These are phyloP conservation scores for Emericellopsis cladophorae DNA, from an alignment of 2,329 filamentous ascomycete genomes.

Conservation along the genomic window DNA sequence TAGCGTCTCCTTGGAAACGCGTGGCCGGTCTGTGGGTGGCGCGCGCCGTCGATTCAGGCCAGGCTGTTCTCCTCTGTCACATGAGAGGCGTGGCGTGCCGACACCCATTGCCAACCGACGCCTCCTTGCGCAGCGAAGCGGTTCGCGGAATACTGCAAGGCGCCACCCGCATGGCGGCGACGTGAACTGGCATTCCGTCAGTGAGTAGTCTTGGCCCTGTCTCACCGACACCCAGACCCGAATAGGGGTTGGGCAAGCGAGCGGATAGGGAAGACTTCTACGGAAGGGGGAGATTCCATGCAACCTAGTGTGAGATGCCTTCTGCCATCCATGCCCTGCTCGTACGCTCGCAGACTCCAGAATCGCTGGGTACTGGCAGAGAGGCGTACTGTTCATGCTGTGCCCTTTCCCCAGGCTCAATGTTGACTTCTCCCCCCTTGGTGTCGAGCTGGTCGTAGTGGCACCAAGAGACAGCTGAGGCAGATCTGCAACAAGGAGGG, in stretches of 20 bases:
- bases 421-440: conserved; percentile 1
- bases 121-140: too few species aligned
- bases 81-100: too few species aligned
- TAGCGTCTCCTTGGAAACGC: too few species aligned
- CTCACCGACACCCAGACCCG: background rate
- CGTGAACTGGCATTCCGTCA: too few species aligned
- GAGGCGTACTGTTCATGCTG: background rate
- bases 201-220: too few species aligned
- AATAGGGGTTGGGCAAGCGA: conserved; percentile 17
- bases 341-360: background rate
- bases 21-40: too few species aligned
- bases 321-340: conserved; percentile 2
- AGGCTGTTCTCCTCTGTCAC: too few species aligned
- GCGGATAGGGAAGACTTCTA: conserved; percentile 6
- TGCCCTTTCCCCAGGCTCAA: background rate
- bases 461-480: background rate
- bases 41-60: too few species aligned
- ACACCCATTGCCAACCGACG: too few species aligned
- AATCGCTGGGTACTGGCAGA: background rate
- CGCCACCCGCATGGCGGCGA: too few species aligned
- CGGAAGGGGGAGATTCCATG: conserved; percentile 1
- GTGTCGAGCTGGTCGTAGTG: conserved; percentile 1
- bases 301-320: conserved; percentile 1
- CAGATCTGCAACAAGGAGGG: background rate
- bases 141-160: too few species aligned